A percentile compares a stretch with the other conserved stretches of the same genome.
phyloP scores from a whole-genome alignment of 495 filamentous ascomycete species.

The Apiosordaria backusii region DNA sequence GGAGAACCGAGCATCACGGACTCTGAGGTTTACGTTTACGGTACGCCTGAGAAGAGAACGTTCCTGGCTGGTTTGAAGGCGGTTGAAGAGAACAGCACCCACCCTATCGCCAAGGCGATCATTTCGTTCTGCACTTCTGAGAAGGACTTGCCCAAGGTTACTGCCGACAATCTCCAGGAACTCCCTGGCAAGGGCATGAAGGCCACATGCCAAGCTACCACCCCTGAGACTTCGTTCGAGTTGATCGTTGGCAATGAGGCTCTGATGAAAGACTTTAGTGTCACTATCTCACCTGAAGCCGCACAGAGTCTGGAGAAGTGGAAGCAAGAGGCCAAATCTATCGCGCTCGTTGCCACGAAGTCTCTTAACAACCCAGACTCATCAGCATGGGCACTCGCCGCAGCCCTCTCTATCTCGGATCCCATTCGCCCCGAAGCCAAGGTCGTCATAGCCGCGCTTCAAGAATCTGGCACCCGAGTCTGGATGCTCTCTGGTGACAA shows the following conservation, averaged over 20 bases:
- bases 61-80: conserved; percentile 54
- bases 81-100: conserved; percentile 78
- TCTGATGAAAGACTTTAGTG: conserved; percentile 54
- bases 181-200: conserved; percentile 78
- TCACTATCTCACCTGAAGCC: conserved; percentile 33
- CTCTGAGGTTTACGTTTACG: conserved; percentile 46
- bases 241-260: conserved; percentile 82
- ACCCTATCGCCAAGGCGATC: conserved; percentile 85
- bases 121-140: conserved; percentile 55
- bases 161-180: conserved; percentile 60
- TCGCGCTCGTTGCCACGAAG: conserved; percentile 61
- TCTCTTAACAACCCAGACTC: conserved; percentile 10
- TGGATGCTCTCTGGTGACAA: conserved; percentile 95
- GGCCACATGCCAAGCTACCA: conserved; percentile 56
- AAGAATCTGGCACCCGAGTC: conserved; percentile 61
- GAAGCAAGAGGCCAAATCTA: conserved; percentile 69
- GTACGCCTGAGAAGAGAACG: conserved; percentile 12
- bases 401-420: conserved; percentile 61
- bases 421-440: conserved; percentile 74
- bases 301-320: conserved; percentile 54
- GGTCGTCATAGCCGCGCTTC: conserved; percentile 63
- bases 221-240: conserved; percentile 46
- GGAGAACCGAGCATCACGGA: conserved; percentile 78
- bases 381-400: conserved; percentile 40
- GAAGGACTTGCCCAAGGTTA: conserved; percentile 23